These are phyloP conservation scores for Monilinia aucupariae DNA, from an alignment of 2,329 filamentous ascomycete species.

Conservation along the genomic window DNA sequence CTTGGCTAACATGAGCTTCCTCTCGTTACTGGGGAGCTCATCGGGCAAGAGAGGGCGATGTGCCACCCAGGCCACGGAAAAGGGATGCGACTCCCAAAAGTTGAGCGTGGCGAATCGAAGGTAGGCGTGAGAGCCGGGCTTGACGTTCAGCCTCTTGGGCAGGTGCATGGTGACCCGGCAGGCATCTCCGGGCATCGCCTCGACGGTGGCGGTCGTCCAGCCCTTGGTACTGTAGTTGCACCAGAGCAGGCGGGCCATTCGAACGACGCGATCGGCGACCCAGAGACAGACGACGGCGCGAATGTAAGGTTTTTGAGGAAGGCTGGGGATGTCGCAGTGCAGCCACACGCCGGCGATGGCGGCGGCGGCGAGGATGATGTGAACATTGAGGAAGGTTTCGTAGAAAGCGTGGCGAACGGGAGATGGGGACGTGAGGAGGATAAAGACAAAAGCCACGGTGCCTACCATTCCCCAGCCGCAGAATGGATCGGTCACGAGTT, in stretches of 20 bases:
- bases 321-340: constrained; percentile 63
- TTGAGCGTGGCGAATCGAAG: constrained; percentile 62
- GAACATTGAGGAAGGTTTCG: constrained; percentile 86
- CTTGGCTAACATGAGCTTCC: constrained; percentile 20
- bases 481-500: constrained; percentile 55
- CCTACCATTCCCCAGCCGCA: constrained; percentile 59
- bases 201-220: constrained; percentile 59
- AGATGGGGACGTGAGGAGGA: constrained; percentile 67
- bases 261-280: constrained; percentile 62
- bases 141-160: constrained; percentile 59
- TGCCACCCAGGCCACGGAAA: constrained; percentile 71
- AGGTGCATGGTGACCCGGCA: constrained; percentile 65
- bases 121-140: constrained; percentile 70
- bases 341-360: constrained; percentile 69
- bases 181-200: constrained; percentile 64
- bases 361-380: constrained; percentile 69
- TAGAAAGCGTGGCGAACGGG: constrained; percentile 91
- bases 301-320: constrained; percentile 68
- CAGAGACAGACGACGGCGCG: constrained; percentile 71
- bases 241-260: constrained; percentile 59
- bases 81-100: constrained; percentile 70
- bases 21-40: constrained; percentile 37
- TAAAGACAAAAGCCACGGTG: constrained; percentile 54
- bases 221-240: constrained; percentile 51
- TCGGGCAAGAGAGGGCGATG: constrained; percentile 40